Evolutionary conservation across 2,329 filamentous ascomycete genomes (phyloP).

Genomic region (Colletotrichum musae): DNA sequence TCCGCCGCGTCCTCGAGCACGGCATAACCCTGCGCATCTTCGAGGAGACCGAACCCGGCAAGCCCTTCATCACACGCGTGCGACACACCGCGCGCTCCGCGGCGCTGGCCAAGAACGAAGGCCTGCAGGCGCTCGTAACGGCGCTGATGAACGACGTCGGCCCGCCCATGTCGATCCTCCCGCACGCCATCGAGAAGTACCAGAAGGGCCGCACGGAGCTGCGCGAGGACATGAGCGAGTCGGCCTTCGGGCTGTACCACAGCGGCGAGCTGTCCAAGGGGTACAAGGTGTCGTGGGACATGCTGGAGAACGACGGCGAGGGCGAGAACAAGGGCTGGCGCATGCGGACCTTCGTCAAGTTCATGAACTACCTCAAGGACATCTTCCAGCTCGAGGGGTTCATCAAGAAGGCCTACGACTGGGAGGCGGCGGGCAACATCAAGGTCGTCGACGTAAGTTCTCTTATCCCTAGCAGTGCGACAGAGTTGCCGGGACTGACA

Average conservation of each 20-base stretch:
- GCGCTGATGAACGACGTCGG: constrained; percentile 56
- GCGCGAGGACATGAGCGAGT: constrained; percentile 52
- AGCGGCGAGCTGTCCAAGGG: constrained; percentile 48
- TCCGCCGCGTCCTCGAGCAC: constrained; percentile 55
- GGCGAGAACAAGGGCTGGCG: constrained; percentile 55
- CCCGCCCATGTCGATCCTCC: constrained; percentile 53
- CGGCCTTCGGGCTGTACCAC: constrained; percentile 55
- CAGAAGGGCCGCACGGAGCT: constrained; percentile 49
- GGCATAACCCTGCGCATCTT: constrained; percentile 57
- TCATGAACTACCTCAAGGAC: constrained; percentile 57
- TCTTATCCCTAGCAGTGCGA: not conserved
- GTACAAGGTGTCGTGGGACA: constrained; percentile 55
- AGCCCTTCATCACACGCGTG: constrained; percentile 45
- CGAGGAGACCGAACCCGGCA: constrained; percentile 43
- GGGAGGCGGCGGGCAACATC: constrained; percentile 52
- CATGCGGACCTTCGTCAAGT: constrained; percentile 56
- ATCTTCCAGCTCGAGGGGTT: constrained; percentile 55
- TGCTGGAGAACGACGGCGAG: constrained; percentile 57
- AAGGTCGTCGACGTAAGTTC: constrained; percentile 58
- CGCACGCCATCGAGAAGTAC: constrained; percentile 51
- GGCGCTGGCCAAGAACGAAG: constrained; percentile 50
- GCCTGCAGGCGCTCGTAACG: constrained; percentile 53
- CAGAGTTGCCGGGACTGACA: constrained; percentile 18
- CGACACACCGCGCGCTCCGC: constrained; percentile 56
- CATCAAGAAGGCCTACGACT: constrained; percentile 53